These are phyloP conservation scores for Hansenula sp. DNA, from an alignment of 1,139 yeast genomes.

Conservation along the genomic window DNA sequence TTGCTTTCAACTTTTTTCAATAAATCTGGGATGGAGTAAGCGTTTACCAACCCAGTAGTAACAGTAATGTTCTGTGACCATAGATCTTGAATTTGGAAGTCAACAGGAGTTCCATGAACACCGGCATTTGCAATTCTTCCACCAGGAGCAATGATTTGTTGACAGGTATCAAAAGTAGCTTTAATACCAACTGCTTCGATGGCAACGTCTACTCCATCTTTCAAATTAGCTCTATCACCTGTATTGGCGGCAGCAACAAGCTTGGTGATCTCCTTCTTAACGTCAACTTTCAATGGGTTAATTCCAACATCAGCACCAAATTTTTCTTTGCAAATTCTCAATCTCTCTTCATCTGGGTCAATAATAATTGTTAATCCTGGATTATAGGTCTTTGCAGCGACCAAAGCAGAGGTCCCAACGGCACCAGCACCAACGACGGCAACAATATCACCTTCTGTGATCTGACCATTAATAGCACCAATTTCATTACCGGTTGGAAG, in stretches of 20 bases:
- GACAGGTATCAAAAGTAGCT: conserved; percentile 40
- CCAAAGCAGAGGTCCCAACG: conserved; percentile 40
- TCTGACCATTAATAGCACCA: conserved; percentile 36
- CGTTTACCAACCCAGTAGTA: conserved; percentile 42
- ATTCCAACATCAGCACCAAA: conserved; percentile 39
- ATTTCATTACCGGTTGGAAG: conserved; percentile 45
- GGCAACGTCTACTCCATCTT: conserved; percentile 45
- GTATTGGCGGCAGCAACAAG: conserved; percentile 21
- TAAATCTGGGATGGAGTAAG: conserved; percentile 34
- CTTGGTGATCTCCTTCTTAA: conserved; percentile 25
- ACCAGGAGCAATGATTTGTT: conserved; percentile 41
- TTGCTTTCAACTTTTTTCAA: conserved; percentile 30
- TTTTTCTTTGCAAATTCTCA: conserved; percentile 34
- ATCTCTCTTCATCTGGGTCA: conserved; percentile 39
- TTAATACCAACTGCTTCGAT: conserved; percentile 47
- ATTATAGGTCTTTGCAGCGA: conserved; percentile 33
- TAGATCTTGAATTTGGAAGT: conserved; percentile 37
- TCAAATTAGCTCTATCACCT: conserved; percentile 21
- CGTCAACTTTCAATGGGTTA: conserved; percentile 32
- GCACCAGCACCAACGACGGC: conserved; percentile 50
- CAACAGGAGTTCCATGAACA: conserved; percentile 41
- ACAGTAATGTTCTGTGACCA: conserved; percentile 43
- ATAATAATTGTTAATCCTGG: conserved; percentile 38
- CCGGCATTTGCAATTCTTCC: conserved; percentile 46
- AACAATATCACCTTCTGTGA: conserved; percentile 37